These are phyloP conservation scores for Neospora caninum DNA, from an alignment of 169 alveolate species.

Conservation along the genomic window DNA sequence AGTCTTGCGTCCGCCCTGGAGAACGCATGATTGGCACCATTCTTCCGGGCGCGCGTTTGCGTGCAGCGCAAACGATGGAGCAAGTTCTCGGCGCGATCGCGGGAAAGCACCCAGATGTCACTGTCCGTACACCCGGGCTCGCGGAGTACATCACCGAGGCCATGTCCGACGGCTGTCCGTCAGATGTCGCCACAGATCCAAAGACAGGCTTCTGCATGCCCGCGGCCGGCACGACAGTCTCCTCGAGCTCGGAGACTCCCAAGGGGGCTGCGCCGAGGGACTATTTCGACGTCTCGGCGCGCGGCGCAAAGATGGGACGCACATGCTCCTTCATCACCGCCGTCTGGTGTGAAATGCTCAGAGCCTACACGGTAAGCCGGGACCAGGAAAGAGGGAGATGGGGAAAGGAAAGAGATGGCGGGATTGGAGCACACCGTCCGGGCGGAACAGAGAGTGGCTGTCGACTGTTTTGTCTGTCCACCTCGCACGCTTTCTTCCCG, in stretches of 20 bases:
- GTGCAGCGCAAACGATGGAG: slow-evolving; percentile 72
- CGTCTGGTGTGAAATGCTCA: slow-evolving; percentile 91
- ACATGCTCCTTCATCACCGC: slow-evolving; percentile 90
- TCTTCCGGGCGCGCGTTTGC: not conserved
- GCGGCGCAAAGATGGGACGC: slow-evolving; percentile 87
- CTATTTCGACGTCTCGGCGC: slow-evolving; percentile 81
- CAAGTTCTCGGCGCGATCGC: slow-evolving; percentile 85
- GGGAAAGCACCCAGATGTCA: slow-evolving; percentile 71
- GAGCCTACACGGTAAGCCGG: slow-evolving; percentile 88
- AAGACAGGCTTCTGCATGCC: slow-evolving; percentile 73
- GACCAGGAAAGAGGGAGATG: too few relatives aligned
- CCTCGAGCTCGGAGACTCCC: slow-evolving; percentile 6
- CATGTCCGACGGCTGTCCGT: slow-evolving; percentile 33
- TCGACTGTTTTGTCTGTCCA: too few relatives aligned
- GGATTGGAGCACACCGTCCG: too few relatives aligned
- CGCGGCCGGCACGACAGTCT: slow-evolving; percentile 56
- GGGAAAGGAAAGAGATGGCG: too few relatives aligned
- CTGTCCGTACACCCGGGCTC: slow-evolving; percentile 40
- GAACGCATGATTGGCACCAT: too few relatives aligned
- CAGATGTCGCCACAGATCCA: not conserved
- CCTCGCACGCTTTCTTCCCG: too few relatives aligned
- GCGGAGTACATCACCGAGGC: slow-evolving; percentile 30
- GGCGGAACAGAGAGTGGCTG: too few relatives aligned
- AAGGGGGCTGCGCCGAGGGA: slow-evolving; percentile 76
- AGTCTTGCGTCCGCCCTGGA: too few relatives aligned